These are phyloP conservation scores for Eimeria tenella DNA, from an alignment of 169 alveolate genomes.

Conservation along the genomic window DNA sequence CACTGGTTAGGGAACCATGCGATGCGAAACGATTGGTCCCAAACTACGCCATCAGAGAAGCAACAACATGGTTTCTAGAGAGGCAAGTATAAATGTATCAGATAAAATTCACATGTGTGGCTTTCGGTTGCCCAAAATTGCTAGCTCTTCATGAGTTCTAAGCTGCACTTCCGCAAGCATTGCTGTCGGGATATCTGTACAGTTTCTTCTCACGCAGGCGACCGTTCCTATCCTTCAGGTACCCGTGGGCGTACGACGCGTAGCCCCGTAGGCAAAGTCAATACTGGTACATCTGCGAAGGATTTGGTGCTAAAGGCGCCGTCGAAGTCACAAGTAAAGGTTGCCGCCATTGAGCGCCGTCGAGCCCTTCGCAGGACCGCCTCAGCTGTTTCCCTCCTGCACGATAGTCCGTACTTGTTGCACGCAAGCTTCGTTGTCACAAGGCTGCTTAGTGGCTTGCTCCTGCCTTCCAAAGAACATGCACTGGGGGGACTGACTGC, in stretches of 20 bases:
- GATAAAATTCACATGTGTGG: not conserved
- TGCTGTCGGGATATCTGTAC: not conserved
- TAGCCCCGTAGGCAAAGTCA: conserved; percentile 13
- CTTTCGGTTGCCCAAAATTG: not conserved
- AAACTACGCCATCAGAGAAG: conserved; percentile 90
- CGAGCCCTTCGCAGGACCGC: too few species aligned
- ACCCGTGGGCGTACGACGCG: conserved; percentile 71
- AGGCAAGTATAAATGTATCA: conserved; percentile 56
- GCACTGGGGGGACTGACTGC: too few species aligned
- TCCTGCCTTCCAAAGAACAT: too few species aligned
- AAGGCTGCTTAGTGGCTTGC: too few species aligned
- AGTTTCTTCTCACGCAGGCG: not conserved
- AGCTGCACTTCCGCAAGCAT: not conserved
- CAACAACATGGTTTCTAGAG: conserved; percentile 86
- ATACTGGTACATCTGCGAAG: not conserved
- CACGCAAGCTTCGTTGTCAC: too few species aligned
- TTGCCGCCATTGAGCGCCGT: too few species aligned
- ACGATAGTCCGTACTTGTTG: too few species aligned
- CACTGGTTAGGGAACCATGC: conserved; percentile 84
- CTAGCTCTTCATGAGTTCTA: too few species aligned
- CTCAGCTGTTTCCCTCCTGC: too few species aligned
- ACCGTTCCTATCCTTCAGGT: not conserved
- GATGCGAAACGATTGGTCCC: conserved; percentile 82
- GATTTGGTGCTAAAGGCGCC: too few species aligned
- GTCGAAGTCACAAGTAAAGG: too few species aligned